Base-by-base conservation (phyloP, 441 rosid species). In the Aleurites moluccanus region DNA sequence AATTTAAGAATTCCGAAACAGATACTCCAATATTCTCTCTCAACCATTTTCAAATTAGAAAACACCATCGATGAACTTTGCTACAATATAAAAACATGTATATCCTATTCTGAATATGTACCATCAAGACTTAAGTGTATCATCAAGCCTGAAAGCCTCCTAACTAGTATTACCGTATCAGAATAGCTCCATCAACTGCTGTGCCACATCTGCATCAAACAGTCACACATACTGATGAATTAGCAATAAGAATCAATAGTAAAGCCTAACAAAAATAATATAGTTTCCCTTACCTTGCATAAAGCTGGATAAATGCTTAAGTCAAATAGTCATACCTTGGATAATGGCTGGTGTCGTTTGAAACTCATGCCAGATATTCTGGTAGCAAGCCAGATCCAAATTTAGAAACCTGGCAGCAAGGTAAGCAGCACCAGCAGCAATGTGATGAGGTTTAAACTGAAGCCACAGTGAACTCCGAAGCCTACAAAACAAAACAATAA, bases 401-500 rank as follows among this genome's bases (percentile, higher is more conserved):
- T 85, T 86, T 67, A 91, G 82, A 65, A 86, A 83, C 83, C 83
- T 87, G 42, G 94, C 88, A 16, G 97, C 97, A 64, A 91, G 89
- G 79, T 79, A 88, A 23, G 91, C 91, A 78, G 97, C 97, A 80
- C 97, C 97, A 27, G 91, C 97, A 67, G 97, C 97, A 80, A 91
- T 91, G 42, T 91, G 92, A 71, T 85, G 89, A 62, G 97, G 92
- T 72, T 88, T 86, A 80, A 89, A 91, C 79, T 91, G 97, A 79
- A 91, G 92, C 97, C 97, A 91, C 52, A 91, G 76, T 21, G 97
- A 91, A 84, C 92, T 90, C 76, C 94, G 86, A 49, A 91, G 92
- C 90, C 97, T 91, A 61, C 82, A 89, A 80, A 75, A 83, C 52
- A 81, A 57, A 80, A 69, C 21, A 63, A 18, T 8, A 7, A 53